These are phyloP conservation scores for Mrakia hoshinonis DNA, from an alignment of 768 basidiomycete species.

Conservation along the genomic window DNA sequence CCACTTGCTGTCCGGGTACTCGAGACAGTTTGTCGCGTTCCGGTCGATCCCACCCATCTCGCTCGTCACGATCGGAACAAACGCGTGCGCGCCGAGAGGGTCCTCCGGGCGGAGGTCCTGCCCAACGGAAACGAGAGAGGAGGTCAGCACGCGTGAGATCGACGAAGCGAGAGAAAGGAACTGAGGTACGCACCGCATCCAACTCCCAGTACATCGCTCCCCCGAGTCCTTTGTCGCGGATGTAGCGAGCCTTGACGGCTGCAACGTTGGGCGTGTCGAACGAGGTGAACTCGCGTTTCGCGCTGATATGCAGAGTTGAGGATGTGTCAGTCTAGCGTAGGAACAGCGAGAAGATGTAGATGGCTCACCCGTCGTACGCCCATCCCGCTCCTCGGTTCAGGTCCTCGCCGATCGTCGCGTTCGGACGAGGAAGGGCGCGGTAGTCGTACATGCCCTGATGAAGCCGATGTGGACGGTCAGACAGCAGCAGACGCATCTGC, in stretches of 20 bases:
- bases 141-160: not conserved
- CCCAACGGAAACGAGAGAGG: not conserved
- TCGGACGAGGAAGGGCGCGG: slow-evolving; percentile 71
- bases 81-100: not conserved
- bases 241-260: slow-evolving; percentile 60
- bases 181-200: slow-evolving; percentile 10
- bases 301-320: not conserved
- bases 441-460: slow-evolving; percentile 61
- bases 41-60: slow-evolving; percentile 23
- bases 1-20: slow-evolving; percentile 18
- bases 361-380: slow-evolving; percentile 59
- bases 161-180: not conserved
- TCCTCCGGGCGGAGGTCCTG: slow-evolving; percentile 23
- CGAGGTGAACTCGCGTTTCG: slow-evolving; percentile 68
- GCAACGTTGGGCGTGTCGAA: slow-evolving; percentile 66
- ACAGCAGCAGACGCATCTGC: too few relatives aligned
- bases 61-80: slow-evolving; percentile 13
- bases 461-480: too few relatives aligned
- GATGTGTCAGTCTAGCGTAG: not conserved
- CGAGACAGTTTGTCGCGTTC: slow-evolving; percentile 1
- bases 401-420: slow-evolving; percentile 59
- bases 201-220: slow-evolving; percentile 71
- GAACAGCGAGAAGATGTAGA: not conserved
- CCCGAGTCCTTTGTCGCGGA: slow-evolving; percentile 62
- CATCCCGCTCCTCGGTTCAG: slow-evolving; percentile 65